Percentiles rank a stretch among this genome's conserved stretches.
Conservation (phyloP, 148 eudicot species). For the Rhododendron griersonianum region DNA sequence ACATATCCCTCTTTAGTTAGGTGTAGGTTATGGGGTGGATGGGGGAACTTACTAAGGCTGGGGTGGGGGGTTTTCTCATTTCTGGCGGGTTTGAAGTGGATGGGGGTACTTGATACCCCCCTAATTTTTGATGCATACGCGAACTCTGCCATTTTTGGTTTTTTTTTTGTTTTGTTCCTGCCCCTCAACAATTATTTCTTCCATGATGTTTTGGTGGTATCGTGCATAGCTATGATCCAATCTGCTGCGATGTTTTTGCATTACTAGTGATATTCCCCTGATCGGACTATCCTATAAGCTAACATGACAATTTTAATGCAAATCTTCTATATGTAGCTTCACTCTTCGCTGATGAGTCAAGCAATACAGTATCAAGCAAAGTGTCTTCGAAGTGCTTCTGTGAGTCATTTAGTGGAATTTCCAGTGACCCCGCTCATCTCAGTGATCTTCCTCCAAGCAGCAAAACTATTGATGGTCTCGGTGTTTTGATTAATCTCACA, state of each 20-base stretch:
- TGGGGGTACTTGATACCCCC: background rate
- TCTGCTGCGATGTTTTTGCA: background rate
- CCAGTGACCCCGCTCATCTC: slow-evolving; percentile 32
- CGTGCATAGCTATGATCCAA: background rate
- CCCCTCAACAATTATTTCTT: background rate
- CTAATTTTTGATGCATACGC: background rate
- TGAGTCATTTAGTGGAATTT: slow-evolving; percentile 52
- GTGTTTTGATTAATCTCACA: slow-evolving; percentile 54
- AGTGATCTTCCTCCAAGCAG: slow-evolving; percentile 56
- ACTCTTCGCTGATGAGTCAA: slow-evolving; percentile 22
- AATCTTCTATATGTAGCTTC: slow-evolving; percentile 62
- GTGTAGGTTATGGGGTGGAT: too few relatives aligned
- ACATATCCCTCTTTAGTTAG: too few relatives aligned
- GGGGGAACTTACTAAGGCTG: background rate
- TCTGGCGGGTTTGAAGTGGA: background rate
- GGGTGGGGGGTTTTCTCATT: background rate
- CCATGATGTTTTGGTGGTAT: background rate
- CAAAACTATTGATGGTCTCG: slow-evolving; percentile 50
- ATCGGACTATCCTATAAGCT: slow-evolving; percentile 8
- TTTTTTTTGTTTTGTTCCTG: background rate
- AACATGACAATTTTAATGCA: slow-evolving; percentile 29
- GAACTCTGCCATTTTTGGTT: background rate
- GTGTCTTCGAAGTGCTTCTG: slow-evolving; percentile 57
- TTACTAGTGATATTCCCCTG: background rate
- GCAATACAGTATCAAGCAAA: slow-evolving; percentile 24